Conservation (phyloP, 208 protist species). For the Wallacemonas sp. region DNA sequence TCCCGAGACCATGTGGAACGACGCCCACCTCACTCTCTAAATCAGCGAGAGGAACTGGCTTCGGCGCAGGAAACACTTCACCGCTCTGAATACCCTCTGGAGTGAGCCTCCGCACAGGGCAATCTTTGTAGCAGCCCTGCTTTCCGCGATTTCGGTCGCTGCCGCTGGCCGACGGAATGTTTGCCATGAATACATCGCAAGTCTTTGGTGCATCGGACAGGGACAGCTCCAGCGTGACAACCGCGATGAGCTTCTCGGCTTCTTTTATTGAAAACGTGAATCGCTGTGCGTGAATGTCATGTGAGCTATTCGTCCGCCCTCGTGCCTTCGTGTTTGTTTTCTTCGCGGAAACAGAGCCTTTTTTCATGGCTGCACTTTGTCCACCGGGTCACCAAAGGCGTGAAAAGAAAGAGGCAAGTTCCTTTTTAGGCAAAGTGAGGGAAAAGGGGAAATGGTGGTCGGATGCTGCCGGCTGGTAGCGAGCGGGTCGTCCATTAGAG, state of each 20-base stretch:
- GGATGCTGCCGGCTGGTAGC: too few species aligned
- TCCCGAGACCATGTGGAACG: conserved; percentile 44
- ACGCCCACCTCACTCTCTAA: conserved; percentile 65
- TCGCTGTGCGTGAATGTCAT: conserved; percentile 3
- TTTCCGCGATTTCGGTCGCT: conserved; percentile 58
- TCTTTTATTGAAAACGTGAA: conserved; percentile 1
- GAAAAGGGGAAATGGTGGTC: too few species aligned
- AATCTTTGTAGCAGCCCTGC: conserved; percentile 53
- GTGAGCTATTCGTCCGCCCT: not conserved
- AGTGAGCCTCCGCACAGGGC: conserved; percentile 57
- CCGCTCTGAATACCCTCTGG: conserved; percentile 73
- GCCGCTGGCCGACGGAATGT: conserved; percentile 21
- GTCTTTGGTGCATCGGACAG: conserved; percentile 49
- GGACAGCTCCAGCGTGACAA: conserved; percentile 1
- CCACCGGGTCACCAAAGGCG: too few species aligned
- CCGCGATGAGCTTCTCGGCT: not conserved
- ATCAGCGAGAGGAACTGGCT: conserved; percentile 37
- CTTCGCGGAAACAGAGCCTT: conserved; percentile 6
- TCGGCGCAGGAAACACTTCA: conserved; percentile 36
- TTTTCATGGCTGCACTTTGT: conserved; percentile 9
- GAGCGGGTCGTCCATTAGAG: too few species aligned
- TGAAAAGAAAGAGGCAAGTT: too few species aligned
- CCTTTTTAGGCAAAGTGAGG: too few species aligned
- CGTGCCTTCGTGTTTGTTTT: not conserved
- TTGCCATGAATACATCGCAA: conserved; percentile 70